Conservation (phyloP, 768 basidiomycete genomes). For the Mycena floridula region DNA sequence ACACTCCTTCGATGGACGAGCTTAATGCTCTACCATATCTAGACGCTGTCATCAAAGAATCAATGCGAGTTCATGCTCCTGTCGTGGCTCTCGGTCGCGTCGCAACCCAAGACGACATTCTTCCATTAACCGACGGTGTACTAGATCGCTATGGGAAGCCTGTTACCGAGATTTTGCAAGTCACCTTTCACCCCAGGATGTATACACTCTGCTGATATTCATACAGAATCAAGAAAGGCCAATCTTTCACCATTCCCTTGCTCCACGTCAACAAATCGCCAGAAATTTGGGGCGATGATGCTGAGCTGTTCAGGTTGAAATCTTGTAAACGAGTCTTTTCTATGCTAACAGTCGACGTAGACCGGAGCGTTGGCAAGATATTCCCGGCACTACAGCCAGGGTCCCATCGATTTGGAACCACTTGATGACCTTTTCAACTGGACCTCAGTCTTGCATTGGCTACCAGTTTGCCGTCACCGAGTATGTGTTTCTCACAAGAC, state of each 20-base stretch:
- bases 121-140: too few relatives aligned
- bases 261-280: conserved; percentile 12
- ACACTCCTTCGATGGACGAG: conserved; percentile 64
- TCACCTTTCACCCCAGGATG: too few relatives aligned
- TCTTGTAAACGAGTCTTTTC: too few relatives aligned
- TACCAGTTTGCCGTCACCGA: neutral
- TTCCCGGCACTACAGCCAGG: neutral
- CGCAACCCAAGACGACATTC: conserved; percentile 45
- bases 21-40: conserved; percentile 63
- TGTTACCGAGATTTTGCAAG: too few relatives aligned
- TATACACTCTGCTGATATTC: neutral
- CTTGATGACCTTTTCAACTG: neutral
- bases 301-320: neutral
- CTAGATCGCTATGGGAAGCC: too few relatives aligned
- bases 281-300: neutral
- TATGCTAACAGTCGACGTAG: too few relatives aligned
- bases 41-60: conserved; percentile 57
- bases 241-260: conserved; percentile 23
- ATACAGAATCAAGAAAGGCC: conserved; percentile 16
- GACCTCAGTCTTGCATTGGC: neutral
- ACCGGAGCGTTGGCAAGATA: neutral
- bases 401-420: neutral
- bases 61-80: conserved; percentile 49
- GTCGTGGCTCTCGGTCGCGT: conserved; percentile 36
- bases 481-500: neutral